Base-by-base conservation (phyloP, 768 basidiomycete species). In the Goffeauzyma gilvescens region DNA sequence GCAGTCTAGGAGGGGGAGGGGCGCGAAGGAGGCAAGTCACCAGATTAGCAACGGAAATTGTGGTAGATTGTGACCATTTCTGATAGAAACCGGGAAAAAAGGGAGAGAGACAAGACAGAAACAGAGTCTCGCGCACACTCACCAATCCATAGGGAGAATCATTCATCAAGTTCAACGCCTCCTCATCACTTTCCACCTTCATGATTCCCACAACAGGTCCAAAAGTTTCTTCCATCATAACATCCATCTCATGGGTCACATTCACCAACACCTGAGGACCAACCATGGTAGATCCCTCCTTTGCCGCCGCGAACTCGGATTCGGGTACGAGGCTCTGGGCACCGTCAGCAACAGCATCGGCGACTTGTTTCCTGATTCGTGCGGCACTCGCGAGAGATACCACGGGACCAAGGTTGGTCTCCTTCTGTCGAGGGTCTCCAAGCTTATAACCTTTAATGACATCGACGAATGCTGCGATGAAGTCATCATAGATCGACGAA, bases 161-260 rank as follows among this genome's bases (percentile, higher is more conserved):
- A 62, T 98, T 96, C 82, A 98, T 98, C 24, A 96, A 72, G 14
- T 64, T 59, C 43, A 95, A 66, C 1, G 93, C 93, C 59, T 90
- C 85, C 33, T 78, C 80, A 59, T 95, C 93, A 0, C 76, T 44
- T 42, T 59, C 42, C 3, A 83, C 87, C 71, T 86, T 89, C 65
- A 83, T 80, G 48, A 98, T 86, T 9, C 87, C 89, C 22, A 95
- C 69, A 5, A 93, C 72, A 0, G 93, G 93, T 0, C 93, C 93
- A 50, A 95, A 95, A 0, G 83, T 84, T 65, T 69, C 68, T 36
- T 69, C 87, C 69, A 65, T 83, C 87, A 96, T 93, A 24, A 93
- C 68, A 20, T 85, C 79, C 87, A 96, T 93, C 13, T 70, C 82
- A 60, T 96, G 90, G 55, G 86, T 64, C 9, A 98, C 93, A 49